Evolutionary conservation across 169 alveolate genomes (phyloP), one percentile per base, ranked within the genome.

Genomic region (Theileria parva): DNA sequence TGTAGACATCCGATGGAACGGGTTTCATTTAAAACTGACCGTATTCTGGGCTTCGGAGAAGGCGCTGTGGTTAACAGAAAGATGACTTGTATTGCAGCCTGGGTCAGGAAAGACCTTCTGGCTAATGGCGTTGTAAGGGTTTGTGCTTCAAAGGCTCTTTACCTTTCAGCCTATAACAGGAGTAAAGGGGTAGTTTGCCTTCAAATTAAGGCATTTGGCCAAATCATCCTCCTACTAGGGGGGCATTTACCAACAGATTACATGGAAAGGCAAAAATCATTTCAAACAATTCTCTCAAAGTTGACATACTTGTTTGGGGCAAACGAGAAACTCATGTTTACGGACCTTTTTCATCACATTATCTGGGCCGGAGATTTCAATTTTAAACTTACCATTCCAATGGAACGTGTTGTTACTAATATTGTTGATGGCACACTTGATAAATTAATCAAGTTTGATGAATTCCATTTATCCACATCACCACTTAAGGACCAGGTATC

Each of bases 341-440:
- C 88, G 19, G 92, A 90, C 30, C 94, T 93, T 6, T 93, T 93
- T 81, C 96, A 93, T 75, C 96, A 93, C 86, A 84, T 93, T 34
- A 65, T 93, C n/a, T 93, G 96, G 96, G 88, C 93, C 25, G 96
- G 96, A 19, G 96, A 93, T 75, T 93, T 93, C 88, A 93, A 93
- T 73, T 91, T 92, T 85, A 69, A 95, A n/a, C 66, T 57, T 19
- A 57, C 11, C 37, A 25, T 57, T 11, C 37, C 66, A 28, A 34
- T 74, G 48, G 89, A 80, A 34, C 44, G 60, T 39, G 92, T 83
- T 9, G 79, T 57, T 19, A 25, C 2, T 0, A 57, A 57, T 25
- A 57, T 57, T 21, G 37, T 21, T 21, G 15, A n/a, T n/a, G 70
- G 67, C 0, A 48, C 44, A 17, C 85, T 39, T 19, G 80, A 72